phyloP scores from a whole-genome alignment of 805 yeast genomes.

The Candida quercuum region DNA sequence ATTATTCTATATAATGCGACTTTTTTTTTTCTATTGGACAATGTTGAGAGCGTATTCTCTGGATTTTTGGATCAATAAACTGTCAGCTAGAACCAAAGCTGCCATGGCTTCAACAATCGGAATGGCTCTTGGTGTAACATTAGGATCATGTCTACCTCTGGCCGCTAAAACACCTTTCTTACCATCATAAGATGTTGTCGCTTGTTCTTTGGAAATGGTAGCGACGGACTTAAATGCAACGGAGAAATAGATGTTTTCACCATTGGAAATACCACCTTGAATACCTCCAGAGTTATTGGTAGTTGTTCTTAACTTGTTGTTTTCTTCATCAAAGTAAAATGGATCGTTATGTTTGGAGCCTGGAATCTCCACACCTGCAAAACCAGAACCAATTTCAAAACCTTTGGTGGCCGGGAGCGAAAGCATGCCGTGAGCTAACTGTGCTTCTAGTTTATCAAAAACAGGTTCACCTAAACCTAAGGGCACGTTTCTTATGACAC shows the following conservation, averaged over 20 bases:
- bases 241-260: slow-evolving; percentile 89
- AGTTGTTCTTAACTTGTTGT: slow-evolving; percentile 68
- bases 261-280: slow-evolving; percentile 97
- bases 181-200: slow-evolving; percentile 86
- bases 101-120: slow-evolving; percentile 99
- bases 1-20: neutral
- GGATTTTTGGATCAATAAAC: slow-evolving; percentile 77
- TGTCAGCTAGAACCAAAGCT: slow-evolving; percentile 88
- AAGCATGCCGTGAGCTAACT: slow-evolving; percentile 95
- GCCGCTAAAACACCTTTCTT: slow-evolving; percentile 85
- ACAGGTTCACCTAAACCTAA: slow-evolving; percentile 97
- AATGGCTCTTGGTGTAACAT: slow-evolving; percentile 96
- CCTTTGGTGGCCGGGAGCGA: slow-evolving; percentile 98
- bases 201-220: slow-evolving; percentile 90
- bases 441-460: slow-evolving; percentile 93
- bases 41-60: slow-evolving; percentile 52
- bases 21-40: no score
- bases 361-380: slow-evolving; percentile 80
- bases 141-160: slow-evolving; percentile 97
- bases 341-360: slow-evolving; percentile 95
- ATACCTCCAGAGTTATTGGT: slow-evolving; percentile 96
- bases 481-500: slow-evolving; percentile 92
- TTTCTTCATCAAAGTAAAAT: slow-evolving; percentile 55
- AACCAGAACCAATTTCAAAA: slow-evolving; percentile 96
- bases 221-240: slow-evolving; percentile 99